Evolutionary conservation across 1,139 yeast genomes (phyloP).

Genomic region (Sugiyamaella japonica): DNA sequence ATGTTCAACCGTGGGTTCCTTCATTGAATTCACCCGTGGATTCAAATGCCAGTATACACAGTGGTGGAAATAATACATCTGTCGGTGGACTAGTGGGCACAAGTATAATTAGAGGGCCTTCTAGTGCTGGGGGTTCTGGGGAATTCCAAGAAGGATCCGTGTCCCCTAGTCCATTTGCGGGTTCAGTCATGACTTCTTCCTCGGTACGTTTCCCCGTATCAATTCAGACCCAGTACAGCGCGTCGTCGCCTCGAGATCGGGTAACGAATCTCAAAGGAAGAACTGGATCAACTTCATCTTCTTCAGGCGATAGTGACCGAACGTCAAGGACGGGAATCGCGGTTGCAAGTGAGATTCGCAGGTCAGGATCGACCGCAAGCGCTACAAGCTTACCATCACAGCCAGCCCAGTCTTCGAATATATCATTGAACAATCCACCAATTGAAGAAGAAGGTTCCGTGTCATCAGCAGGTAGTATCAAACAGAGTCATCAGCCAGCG

Average conservation of each 20-base stretch:
- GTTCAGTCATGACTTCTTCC: slow-evolving; percentile 8
- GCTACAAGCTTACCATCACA: not conserved
- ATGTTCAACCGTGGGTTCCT: slow-evolving; percentile 19
- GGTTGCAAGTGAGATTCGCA: not conserved
- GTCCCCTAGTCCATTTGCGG: slow-evolving; percentile 15
- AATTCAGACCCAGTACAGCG: slow-evolving; percentile 3
- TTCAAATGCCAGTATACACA: slow-evolving; percentile 7
- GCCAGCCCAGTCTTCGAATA: not conserved
- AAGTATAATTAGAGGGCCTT: too few species aligned
- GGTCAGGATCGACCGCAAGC: not conserved
- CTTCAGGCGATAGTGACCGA: slow-evolving; percentile 7
- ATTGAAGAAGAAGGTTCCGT: slow-evolving; percentile 10
- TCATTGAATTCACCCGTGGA: slow-evolving; percentile 12
- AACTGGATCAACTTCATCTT: slow-evolving; percentile 13
- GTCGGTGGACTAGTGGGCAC: not conserved
- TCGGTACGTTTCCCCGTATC: slow-evolving; percentile 8
- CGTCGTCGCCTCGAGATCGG: slow-evolving; percentile 13
- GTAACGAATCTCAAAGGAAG: slow-evolving; percentile 13
- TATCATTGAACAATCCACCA: not conserved
- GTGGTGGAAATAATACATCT: slow-evolving; percentile 8
- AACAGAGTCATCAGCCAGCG: not conserved
- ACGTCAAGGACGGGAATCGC: not conserved
- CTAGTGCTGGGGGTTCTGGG: not conserved
- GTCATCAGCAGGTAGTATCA: not conserved
- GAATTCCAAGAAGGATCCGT: not conserved